Evolutionary conservation across 2,329 filamentous ascomycete genomes (phyloP), one percentile per base, ranked within the genome.

Genomic region (Hypomyces rosellus): DNA sequence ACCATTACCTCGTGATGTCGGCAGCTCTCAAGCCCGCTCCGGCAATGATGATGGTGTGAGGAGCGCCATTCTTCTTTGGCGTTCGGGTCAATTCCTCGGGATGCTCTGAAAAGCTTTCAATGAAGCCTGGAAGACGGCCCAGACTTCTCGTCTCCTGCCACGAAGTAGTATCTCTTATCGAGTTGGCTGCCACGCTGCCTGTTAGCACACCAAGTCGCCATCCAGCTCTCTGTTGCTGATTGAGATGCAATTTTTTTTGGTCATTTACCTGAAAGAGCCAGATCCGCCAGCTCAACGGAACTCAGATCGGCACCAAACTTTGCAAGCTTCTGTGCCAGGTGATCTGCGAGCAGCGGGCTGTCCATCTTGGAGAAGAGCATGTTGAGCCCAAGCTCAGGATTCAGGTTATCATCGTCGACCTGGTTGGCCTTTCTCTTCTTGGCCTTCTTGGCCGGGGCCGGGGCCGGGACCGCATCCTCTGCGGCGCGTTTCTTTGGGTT

Each of bases 11-110:
- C 25, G 87, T 84, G 43, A 96, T 71, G 63, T 97, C 88, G 14
- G 92, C 90, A 4, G 93, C 90, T 61, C 93, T 78, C 50, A 96
- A 74, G 0, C 89, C 93, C 5, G 91, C 89, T 8, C 82, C 82
- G 12, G 91, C 83, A n/a, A 99, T 80, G 34, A 99, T 82, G 49
- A 99, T 76, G 1, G 92, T 97, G 67, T 97, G 93, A 33, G 88
- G 88, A 1, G 82, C 74, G 5, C 86, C 87, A 38, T 84, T 84
- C 60, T 82, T 75, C 69, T 85, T 80, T 0, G 87, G 79, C 1
- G 87, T 78, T 48, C 80, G 76, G 1, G 76, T 77, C 16, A 96
- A 73, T 49, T 74, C 77, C 49, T 75, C 73, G 1, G 79, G 75
- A 45, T 82, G 77, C 20, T 74, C 74, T 1, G 79, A 70, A 54